Evolutionary conservation across 345 rosid genomes (phyloP).

Genomic region (Hypericum androsaemum): DNA sequence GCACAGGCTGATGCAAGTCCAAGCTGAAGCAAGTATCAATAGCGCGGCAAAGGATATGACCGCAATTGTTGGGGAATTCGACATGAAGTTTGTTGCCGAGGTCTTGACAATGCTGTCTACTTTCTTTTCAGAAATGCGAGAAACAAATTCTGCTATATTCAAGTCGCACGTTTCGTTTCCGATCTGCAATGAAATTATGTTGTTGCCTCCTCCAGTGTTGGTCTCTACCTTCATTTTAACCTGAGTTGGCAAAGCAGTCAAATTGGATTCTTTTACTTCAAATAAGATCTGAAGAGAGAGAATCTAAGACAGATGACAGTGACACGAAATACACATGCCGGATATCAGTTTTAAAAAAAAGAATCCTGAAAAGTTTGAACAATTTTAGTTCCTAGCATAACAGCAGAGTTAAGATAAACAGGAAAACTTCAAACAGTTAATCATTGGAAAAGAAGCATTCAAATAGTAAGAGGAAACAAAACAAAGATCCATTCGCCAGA

Average conservation of each 20-base stretch:
- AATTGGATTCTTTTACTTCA: background rate
- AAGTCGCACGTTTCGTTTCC: slow-evolving; percentile 50
- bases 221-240: slow-evolving; percentile 53
- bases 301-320: background rate
- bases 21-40: slow-evolving; percentile 35
- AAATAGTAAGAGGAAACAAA: no score
- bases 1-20: slow-evolving; percentile 31
- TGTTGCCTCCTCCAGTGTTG: slow-evolving; percentile 22
- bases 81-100: slow-evolving; percentile 20
- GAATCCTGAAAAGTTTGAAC: no score
- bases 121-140: slow-evolving; percentile 26
- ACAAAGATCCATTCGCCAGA: no score
- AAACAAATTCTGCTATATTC: slow-evolving; percentile 42
- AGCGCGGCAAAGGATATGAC: slow-evolving; percentile 28
- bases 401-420: no score
- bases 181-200: slow-evolving; percentile 30
- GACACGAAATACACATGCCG: no score
- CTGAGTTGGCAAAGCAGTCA: background rate
- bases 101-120: slow-evolving; percentile 18
- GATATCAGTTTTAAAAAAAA: no score
- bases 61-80: slow-evolving; percentile 22
- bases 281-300: background rate
- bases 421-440: no score
- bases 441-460: no score
- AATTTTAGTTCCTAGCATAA: no score